Evolutionary conservation across 192 early-diverging fungal genomes (phyloP).

Genomic region (Entrophospora sp.): DNA sequence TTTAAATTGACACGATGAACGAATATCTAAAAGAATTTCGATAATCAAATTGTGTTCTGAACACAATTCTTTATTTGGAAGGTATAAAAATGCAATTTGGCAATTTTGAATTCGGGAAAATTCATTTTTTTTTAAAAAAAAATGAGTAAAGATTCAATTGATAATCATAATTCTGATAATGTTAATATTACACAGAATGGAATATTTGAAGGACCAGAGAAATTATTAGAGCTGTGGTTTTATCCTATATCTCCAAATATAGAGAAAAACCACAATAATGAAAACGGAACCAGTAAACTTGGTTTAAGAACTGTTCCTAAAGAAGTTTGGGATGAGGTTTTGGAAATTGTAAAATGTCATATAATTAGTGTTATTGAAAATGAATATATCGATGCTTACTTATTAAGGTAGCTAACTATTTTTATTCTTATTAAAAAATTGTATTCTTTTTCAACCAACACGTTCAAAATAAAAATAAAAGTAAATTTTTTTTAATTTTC

Average conservation of each 20-base stretch:
- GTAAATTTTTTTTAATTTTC: background rate
- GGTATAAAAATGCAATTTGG: too few relatives aligned
- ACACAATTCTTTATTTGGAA: too few relatives aligned
- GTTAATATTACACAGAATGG: too few relatives aligned
- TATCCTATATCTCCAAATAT: conserved; percentile 33
- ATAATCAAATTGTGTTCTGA: too few relatives aligned
- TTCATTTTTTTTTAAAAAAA: too few relatives aligned
- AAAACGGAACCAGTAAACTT: conserved; percentile 23
- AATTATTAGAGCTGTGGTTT: conserved; percentile 98
- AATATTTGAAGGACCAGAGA: conserved; percentile 95
- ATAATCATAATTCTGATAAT: too few relatives aligned
- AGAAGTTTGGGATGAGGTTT: conserved; percentile 85
- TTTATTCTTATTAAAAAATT: too few relatives aligned
- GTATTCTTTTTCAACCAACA: too few relatives aligned
- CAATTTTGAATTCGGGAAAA: too few relatives aligned
- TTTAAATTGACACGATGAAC: too few relatives aligned
- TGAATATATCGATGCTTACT: conserved; percentile 79
- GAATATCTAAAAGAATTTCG: too few relatives aligned
- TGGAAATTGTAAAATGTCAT: conserved; percentile 87
- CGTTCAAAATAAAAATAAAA: background rate
- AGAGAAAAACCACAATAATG: conserved; percentile 25
- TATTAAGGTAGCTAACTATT: conserved; percentile 56
- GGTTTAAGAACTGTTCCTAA: conserved; percentile 59
- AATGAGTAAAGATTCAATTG: too few relatives aligned
- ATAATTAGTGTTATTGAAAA: conserved; percentile 81